phyloP scores from a whole-genome alignment of 495 filamentous ascomycete genomes.

The Glutinoglossum americanum region DNA sequence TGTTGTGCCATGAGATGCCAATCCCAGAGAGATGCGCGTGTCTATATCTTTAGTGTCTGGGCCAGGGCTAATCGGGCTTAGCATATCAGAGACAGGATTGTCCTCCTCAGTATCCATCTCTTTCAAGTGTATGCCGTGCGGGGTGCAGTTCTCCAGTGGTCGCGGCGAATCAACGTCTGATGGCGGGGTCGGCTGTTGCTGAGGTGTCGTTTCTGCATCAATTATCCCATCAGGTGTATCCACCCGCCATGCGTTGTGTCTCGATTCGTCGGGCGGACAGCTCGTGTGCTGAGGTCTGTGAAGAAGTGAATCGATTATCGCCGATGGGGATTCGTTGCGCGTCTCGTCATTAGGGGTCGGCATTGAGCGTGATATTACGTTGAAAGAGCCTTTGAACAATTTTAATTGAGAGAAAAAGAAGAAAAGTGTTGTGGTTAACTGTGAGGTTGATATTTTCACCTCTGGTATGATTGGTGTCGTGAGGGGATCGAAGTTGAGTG shows the following conservation, averaged over 20 bases:
- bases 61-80: background rate
- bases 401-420: background rate
- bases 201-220: conserved; percentile 6
- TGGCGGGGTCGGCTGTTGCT: conserved; percentile 13
- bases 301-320: background rate
- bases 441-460: background rate
- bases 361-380: background rate
- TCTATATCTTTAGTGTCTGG: background rate
- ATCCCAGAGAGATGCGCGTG: background rate
- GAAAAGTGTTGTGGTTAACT: background rate
- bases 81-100: conserved; percentile 2
- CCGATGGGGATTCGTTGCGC: background rate
- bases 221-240: conserved; percentile 10
- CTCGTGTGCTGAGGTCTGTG: conserved; percentile 9
- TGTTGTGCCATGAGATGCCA: conserved; percentile 6
- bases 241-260: conserved; percentile 11
- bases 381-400: background rate
- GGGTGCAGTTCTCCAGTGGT: background rate
- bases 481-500: background rate
- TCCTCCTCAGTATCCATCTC: conserved; percentile 16
- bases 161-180: conserved; percentile 6
- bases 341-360: conserved; percentile 2
- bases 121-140: conserved; percentile 6
- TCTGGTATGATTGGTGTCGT: background rate
- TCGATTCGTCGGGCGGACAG: conserved; percentile 17